Percentiles rank a stretch among this genome's conserved stretches.
Conservation (phyloP, 1,284 basidiomycete genomes). For the Trichosporon coremiiforme region DNA sequence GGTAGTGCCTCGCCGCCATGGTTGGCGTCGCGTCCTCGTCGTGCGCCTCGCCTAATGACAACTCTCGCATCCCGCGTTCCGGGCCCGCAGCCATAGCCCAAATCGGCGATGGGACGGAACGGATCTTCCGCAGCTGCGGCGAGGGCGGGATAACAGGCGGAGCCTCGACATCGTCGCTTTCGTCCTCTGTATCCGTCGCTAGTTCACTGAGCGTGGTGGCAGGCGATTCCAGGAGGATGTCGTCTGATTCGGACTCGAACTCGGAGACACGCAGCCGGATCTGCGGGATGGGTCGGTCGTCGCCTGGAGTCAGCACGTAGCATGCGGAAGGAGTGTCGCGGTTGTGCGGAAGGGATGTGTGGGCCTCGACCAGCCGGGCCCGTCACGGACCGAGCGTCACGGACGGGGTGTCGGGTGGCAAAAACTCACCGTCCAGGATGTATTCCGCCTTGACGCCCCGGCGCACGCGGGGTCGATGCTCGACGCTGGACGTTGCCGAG, state of each 20-base stretch:
- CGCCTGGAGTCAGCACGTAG: slow-evolving; percentile 38
- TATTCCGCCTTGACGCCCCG: slow-evolving; percentile 54
- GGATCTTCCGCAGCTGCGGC: slow-evolving; percentile 41
- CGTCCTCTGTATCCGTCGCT: slow-evolving; percentile 35
- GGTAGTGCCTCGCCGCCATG: slow-evolving; percentile 2
- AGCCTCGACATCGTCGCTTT: slow-evolving; percentile 10
- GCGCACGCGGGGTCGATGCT: not conserved
- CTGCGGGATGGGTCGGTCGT: slow-evolving; percentile 51
- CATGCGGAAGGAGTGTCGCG: not conserved
- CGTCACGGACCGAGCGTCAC: not conserved
- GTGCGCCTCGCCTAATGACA: slow-evolving; percentile 42
- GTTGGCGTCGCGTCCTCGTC: slow-evolving; percentile 24
- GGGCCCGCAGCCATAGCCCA: slow-evolving; percentile 48
- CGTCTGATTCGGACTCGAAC: not conserved
- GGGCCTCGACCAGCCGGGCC: not conserved
- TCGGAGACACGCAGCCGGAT: slow-evolving; percentile 46
- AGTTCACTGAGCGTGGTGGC: slow-evolving; percentile 26
- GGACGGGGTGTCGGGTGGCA: not conserved
- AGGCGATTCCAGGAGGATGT: slow-evolving; percentile 24
- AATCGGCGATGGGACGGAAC: slow-evolving; percentile 49
- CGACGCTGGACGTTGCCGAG: not conserved
- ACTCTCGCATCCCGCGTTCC: slow-evolving; percentile 37
- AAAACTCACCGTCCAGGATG: slow-evolving; percentile 48
- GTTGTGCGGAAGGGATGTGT: not conserved
- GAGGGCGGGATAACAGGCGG: slow-evolving; percentile 39